Percentiles rank a stretch among this genome's conserved stretches.
These are phyloP conservation scores for Colletotrichum filicis DNA, from an alignment of 2,329 filamentous ascomycete genomes.

Conservation along the genomic window DNA sequence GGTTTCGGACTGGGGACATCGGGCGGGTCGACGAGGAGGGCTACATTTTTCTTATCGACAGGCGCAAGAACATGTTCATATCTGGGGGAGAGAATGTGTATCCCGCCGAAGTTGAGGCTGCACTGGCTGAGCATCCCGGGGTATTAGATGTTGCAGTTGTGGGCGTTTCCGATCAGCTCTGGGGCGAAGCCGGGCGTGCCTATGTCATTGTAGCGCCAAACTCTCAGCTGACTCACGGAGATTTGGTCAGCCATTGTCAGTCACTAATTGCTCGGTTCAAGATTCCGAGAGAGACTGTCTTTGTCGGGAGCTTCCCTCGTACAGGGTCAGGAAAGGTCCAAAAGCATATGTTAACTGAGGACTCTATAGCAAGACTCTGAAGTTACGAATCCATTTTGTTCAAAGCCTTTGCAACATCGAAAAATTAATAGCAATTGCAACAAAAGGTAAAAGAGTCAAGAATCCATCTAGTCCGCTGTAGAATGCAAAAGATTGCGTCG, in stretches of 20 bases:
- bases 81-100: conserved; percentile 32
- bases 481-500: conserved; percentile 7
- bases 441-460: rapidly evolving
- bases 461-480: too few relatives aligned
- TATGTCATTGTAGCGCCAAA: conserved; percentile 7
- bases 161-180: conserved; percentile 16
- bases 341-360: conserved; percentile 18
- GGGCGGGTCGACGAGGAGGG: conserved; percentile 26
- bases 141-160: conserved; percentile 18
- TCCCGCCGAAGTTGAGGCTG: conserved; percentile 27
- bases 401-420: background rate
- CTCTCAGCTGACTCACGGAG: background rate
- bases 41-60: conserved; percentile 19
- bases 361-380: conserved; percentile 12
- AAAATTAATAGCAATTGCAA: background rate
- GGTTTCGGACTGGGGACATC: conserved; percentile 34
- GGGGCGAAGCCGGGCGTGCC: conserved; percentile 30
- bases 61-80: conserved; percentile 32
- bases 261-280: conserved; percentile 20
- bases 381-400: too few relatives aligned
- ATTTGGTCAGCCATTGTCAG: conserved; percentile 10
- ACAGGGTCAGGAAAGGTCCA: conserved; percentile 27
- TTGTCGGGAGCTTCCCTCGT: conserved; percentile 16
- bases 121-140: conserved; percentile 13
- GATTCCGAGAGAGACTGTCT: conserved; percentile 16